Percentiles rank a stretch among this genome's conserved stretches.
Evolutionary conservation across 140 eudicot species (phyloP).

Genomic region (Oenanthe javanica): DNA sequence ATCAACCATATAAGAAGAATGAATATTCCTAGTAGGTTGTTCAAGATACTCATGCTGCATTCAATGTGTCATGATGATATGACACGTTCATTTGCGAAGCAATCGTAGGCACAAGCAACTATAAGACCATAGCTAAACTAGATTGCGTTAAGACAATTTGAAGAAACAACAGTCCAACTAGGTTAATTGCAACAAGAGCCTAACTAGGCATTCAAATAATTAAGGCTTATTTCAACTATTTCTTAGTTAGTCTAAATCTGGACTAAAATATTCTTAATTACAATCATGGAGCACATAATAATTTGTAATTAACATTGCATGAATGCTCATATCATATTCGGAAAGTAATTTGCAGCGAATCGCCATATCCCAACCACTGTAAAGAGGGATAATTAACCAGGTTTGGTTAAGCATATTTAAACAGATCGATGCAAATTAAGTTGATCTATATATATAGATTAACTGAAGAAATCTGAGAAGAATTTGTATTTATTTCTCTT

Average conservation of each 20-base stretch:
- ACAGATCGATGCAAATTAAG: neutral
- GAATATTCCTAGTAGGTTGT: slow-evolving; percentile 32
- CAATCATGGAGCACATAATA: neutral
- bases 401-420: neutral
- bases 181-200: neutral
- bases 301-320: neutral
- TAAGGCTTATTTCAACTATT: neutral
- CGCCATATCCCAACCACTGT: neutral
- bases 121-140: neutral
- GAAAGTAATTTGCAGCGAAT: neutral
- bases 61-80: neutral
- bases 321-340: neutral
- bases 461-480: too few relatives aligned
- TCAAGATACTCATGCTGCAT: slow-evolving; percentile 26
- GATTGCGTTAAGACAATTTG: neutral
- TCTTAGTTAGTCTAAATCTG: neutral
- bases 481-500: too few relatives aligned
- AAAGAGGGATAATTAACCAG: neutral
- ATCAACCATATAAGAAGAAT: slow-evolving; percentile 10
- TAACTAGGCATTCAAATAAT: neutral
- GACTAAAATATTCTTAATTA: neutral
- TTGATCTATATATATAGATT: too few relatives aligned
- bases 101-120: neutral
- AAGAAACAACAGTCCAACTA: neutral
- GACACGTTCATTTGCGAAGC: neutral